phyloP scores from a whole-genome alignment of 352 stramenopile genomes.

The Blastocystis sp. region DNA sequence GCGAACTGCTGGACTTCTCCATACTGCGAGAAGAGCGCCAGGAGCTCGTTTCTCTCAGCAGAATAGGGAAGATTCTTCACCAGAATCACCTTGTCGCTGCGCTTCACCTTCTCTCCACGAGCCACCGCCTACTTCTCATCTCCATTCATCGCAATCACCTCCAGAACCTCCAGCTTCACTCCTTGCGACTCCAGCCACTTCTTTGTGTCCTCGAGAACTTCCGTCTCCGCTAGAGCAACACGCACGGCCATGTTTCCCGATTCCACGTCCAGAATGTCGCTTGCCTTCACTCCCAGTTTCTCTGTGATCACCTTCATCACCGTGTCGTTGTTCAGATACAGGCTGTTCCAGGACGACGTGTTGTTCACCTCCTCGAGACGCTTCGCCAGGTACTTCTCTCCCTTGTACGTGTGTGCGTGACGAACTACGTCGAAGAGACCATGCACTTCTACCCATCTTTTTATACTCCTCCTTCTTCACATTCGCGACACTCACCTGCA shows the following conservation, averaged over 20 bases:
- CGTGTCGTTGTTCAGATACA: conserved; percentile 80
- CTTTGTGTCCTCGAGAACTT: conserved; percentile 93
- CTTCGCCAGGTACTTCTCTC: conserved; percentile 74
- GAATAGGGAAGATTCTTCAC: conserved; percentile 95
- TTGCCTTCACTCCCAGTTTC: conserved; percentile 78
- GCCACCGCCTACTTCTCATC: conserved; percentile 61
- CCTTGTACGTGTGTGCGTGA: conserved; percentile 66
- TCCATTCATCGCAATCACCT: conserved; percentile 68
- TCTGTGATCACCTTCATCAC: conserved; percentile 71
- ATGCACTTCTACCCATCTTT: conserved; percentile 55
- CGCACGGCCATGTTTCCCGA: conserved; percentile 89
- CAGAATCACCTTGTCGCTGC: conserved; percentile 86
- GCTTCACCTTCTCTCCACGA: conserved; percentile 70
- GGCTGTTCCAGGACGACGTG: conserved; percentile 85
- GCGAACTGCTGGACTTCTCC: conserved; percentile 79
- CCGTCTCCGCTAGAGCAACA: conserved; percentile 92
- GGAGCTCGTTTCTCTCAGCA: conserved; percentile 83
- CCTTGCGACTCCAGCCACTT: conserved; percentile 87
- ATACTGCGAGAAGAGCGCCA: conserved; percentile 84
- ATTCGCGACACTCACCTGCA: conserved; percentile 85
- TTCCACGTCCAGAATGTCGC: conserved; percentile 87
- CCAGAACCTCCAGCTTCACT: conserved; percentile 85
- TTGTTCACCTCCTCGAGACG: conserved; percentile 72
- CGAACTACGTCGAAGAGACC: neutral
- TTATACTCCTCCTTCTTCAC: conserved; percentile 67